These are phyloP conservation scores for Citrus mangshanensis DNA, from an alignment of 345 rosid species.

Conservation along the genomic window DNA sequence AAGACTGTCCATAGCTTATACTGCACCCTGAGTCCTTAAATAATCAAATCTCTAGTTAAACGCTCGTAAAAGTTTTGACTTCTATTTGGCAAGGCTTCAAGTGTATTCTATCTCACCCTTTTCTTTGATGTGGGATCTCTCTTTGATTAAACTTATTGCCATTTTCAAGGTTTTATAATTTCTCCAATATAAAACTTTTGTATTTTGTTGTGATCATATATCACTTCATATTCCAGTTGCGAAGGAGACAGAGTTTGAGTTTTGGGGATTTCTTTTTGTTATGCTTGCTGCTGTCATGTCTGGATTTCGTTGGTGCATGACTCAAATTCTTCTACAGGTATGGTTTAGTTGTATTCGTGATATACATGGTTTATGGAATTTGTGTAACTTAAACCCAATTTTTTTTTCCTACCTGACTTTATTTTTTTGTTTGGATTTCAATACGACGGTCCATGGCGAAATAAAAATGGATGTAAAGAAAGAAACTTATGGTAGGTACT, in stretches of 20 bases:
- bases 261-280: conserved; percentile 96
- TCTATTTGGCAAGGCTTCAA: neutral
- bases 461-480: conserved; percentile 51
- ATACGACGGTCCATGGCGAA: conserved; percentile 30
- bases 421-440: conserved; percentile 25
- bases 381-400: neutral
- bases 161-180: neutral
- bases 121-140: neutral
- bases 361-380: conserved; percentile 11
- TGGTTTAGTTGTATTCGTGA: conserved; percentile 4
- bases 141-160: neutral
- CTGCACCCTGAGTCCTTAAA: too few species aligned
- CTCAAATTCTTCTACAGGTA: conserved; percentile 98
- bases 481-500: conserved; percentile 80
- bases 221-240: conserved; percentile 59
- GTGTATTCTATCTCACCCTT: neutral
- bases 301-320: conserved; percentile 99
- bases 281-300: conserved; percentile 99
- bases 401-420: conserved; percentile 10
- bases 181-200: neutral
- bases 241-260: conserved; percentile 90
- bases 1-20: too few species aligned
- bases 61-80: neutral
- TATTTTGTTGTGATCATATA: conserved; percentile 1
- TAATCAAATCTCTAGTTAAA: too few species aligned